These are phyloP conservation scores for Darksidea phi DNA, from an alignment of 495 filamentous ascomycete genomes.

Conservation along the genomic window DNA sequence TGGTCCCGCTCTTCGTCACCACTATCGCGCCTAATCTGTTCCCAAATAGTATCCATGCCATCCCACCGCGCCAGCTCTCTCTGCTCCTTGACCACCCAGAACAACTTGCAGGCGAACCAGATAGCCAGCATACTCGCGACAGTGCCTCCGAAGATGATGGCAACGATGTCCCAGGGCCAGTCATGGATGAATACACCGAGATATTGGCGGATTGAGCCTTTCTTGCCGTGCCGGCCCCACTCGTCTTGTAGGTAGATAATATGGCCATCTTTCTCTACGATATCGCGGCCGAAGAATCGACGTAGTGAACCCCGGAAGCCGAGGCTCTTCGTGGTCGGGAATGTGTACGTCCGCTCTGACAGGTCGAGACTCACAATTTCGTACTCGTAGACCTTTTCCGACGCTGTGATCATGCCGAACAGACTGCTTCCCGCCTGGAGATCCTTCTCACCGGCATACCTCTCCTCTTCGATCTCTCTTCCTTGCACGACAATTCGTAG, in stretches of 20 bases:
- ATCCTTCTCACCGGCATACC: neutral
- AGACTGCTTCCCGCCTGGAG: slow-evolving; percentile 3
- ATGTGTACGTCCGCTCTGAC: slow-evolving; percentile 11
- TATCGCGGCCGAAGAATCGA: slow-evolving; percentile 14
- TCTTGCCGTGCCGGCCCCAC: slow-evolving; percentile 18
- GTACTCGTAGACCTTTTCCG: slow-evolving; percentile 4
- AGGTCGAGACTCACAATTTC: slow-evolving; percentile 4
- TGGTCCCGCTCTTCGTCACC: neutral
- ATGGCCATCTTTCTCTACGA: slow-evolving; percentile 5
- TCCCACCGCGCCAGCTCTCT: slow-evolving; percentile 10
- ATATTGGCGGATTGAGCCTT: slow-evolving; percentile 11
- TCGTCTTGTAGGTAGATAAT: slow-evolving; percentile 14
- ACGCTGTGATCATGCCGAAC: neutral
- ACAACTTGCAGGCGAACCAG: slow-evolving; percentile 8
- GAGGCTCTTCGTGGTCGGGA: neutral
- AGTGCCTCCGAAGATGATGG: neutral
- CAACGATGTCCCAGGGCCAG: slow-evolving; percentile 15
- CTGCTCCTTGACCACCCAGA: slow-evolving; percentile 1
- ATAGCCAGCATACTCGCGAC: slow-evolving; percentile 3
- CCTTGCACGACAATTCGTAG: slow-evolving; percentile 14
- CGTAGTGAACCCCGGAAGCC: slow-evolving; percentile 6
- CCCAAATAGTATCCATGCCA: slow-evolving; percentile 27
- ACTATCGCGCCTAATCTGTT: slow-evolving; percentile 7
- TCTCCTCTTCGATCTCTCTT: neutral
- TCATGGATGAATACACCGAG: slow-evolving; percentile 1